Percentiles rank a stretch among this genome's conserved stretches.
phyloP scores from a whole-genome alignment of 2,329 filamentous ascomycete genomes.

The Aspergillus bombycis region DNA sequence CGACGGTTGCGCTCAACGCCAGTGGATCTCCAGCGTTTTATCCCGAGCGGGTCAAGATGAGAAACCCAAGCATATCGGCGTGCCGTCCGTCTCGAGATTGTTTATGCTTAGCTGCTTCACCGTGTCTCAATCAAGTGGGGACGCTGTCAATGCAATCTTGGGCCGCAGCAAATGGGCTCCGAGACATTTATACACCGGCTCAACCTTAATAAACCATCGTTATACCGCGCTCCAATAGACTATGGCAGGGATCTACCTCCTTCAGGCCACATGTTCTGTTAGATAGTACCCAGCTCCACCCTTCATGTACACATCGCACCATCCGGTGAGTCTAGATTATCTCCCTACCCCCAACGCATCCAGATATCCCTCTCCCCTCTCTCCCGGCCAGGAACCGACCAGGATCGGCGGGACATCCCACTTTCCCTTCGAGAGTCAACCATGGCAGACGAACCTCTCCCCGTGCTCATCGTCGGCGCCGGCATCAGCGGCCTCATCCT shows the following conservation, averaged over 20 bases:
- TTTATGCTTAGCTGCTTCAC: too few species aligned
- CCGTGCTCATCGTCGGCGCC: conserved; percentile 41
- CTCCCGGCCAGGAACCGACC: not conserved
- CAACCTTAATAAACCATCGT: not conserved
- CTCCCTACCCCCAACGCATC: not conserved
- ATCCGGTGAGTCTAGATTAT: not conserved
- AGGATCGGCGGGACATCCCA: not conserved
- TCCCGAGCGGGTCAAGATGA: not conserved
- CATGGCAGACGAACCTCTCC: not conserved
- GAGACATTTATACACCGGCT: not conserved
- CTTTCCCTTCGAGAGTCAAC: not conserved
- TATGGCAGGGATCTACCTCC: not conserved
- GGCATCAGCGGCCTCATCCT: conserved; percentile 49
- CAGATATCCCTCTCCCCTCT: not conserved
- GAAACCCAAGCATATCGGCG: not conserved
- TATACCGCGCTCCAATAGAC: not conserved
- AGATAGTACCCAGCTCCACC: not conserved
- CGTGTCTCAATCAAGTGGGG: conserved; percentile 8
- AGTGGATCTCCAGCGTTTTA: not conserved
- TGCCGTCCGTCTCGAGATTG: not conserved
- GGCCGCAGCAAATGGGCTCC: not conserved
- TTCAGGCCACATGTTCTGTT: not conserved
- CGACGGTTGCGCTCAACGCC: not conserved
- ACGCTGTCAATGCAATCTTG: not conserved
- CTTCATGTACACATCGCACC: not conserved